These are phyloP conservation scores for Immersiella caudata DNA, from an alignment of 495 filamentous ascomycete species.

Conservation along the genomic window DNA sequence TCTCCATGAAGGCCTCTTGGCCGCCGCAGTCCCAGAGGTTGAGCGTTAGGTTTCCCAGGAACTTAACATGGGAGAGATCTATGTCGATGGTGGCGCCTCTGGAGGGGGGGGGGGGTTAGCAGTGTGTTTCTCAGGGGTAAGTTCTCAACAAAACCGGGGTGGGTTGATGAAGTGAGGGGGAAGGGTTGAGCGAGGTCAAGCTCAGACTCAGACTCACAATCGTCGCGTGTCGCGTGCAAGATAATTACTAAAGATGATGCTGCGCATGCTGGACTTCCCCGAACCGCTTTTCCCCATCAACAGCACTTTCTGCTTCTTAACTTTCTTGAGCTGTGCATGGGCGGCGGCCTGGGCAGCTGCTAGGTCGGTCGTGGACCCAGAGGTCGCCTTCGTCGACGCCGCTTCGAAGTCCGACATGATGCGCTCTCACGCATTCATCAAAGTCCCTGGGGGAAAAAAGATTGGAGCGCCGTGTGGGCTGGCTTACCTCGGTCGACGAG, in stretches of 20 bases:
- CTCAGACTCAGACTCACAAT: constrained; percentile 46
- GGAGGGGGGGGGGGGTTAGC: background rate
- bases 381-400: constrained; percentile 2
- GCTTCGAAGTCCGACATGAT: constrained; percentile 31
- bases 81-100: constrained; percentile 97
- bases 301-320: constrained; percentile 64
- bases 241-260: constrained; percentile 98
- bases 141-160: background rate
- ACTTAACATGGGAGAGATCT: constrained; percentile 96
- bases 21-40: constrained; percentile 99
- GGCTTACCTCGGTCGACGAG: background rate
- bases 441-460: background rate
- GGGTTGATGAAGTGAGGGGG: background rate
- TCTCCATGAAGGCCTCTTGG: constrained; percentile 98
- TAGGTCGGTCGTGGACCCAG: constrained; percentile 7
- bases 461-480: background rate
- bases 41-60: constrained; percentile 93
- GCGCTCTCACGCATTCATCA: constrained; percentile 12
- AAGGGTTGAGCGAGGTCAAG: background rate
- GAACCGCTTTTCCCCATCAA: constrained; percentile 91
- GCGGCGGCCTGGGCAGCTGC: constrained; percentile 9
- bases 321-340: constrained; percentile 52
- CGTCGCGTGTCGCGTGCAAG: constrained; percentile 94
- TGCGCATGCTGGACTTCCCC: constrained; percentile 99
- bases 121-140: background rate